Percentiles rank a stretch among this genome's conserved stretches.
Evolutionary conservation across 2,329 filamentous ascomycete genomes (phyloP).

Genomic region (Phaeomoniella chlamydospora): DNA sequence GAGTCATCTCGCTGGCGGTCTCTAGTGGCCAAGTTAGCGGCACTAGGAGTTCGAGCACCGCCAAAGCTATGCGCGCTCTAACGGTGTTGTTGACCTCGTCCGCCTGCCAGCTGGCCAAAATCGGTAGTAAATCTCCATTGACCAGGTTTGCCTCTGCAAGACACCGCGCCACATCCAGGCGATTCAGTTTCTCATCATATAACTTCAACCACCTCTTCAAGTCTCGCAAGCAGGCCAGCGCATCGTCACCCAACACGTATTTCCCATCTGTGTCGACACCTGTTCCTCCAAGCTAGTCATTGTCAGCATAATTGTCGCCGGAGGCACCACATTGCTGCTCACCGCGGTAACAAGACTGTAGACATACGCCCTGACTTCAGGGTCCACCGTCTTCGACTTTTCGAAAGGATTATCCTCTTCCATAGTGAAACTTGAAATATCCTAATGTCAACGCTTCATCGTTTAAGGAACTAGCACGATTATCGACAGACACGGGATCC

Average conservation of each 20-base stretch:
- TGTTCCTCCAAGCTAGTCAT: constrained; percentile 62
- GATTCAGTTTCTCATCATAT: constrained; percentile 84
- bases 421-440: too few species aligned
- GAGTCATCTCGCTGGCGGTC: constrained; percentile 65
- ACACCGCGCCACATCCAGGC: constrained; percentile 88
- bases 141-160: constrained; percentile 87
- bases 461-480: too few species aligned
- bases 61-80: constrained; percentile 65
- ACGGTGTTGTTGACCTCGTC: constrained; percentile 57
- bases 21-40: constrained; percentile 92
- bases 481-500: too few species aligned
- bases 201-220: constrained; percentile 90
- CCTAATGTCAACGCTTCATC: too few species aligned
- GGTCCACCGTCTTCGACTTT: constrained; percentile 55
- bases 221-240: constrained; percentile 79
- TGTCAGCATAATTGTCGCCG: too few species aligned
- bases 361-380: constrained; percentile 84
- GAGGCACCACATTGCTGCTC: constrained; percentile 26
- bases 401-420: constrained; percentile 26
- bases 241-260: constrained; percentile 87
- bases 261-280: constrained; percentile 64
- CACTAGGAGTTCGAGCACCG: constrained; percentile 80
- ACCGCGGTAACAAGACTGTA: constrained; percentile 89
- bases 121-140: constrained; percentile 76
- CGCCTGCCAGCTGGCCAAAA: constrained; percentile 69